phyloP scores from a whole-genome alignment of 179 eudicot genomes.

The Actinidia chinensis region DNA sequence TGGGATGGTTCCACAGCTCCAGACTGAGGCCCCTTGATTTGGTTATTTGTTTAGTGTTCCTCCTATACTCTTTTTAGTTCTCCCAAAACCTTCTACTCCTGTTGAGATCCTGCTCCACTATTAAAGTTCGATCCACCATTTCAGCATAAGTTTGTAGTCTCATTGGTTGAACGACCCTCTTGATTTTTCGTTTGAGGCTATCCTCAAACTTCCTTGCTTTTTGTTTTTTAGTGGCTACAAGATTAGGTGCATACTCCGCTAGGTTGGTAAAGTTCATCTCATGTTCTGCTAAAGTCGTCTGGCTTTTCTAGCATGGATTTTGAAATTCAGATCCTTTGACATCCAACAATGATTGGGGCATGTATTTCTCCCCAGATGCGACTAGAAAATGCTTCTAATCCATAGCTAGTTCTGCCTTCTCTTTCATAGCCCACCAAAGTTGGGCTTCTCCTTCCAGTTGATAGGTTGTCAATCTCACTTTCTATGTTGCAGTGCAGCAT shows the following conservation, averaged over 20 bases:
- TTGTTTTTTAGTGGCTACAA: background rate
- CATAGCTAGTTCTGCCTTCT: background rate
- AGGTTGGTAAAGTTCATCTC: background rate
- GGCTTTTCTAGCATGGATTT: background rate
- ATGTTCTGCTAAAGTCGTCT: background rate
- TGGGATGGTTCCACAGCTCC: background rate
- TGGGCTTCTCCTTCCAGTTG: background rate
- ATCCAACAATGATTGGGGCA: background rate
- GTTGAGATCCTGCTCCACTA: background rate
- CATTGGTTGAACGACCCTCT: background rate
- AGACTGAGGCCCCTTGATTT: background rate
- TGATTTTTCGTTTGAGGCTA: background rate
- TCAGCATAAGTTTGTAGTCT: background rate
- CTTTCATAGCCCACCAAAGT: background rate
- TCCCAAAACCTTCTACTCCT: background rate
- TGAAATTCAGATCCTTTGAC: background rate
- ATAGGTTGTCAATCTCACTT: background rate
- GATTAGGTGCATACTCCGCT: background rate
- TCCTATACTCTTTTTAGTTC: background rate
- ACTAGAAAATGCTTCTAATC: background rate
- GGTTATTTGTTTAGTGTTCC: background rate
- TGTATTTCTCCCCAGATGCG: background rate
- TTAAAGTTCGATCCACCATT: background rate
- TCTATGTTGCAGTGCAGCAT: background rate
- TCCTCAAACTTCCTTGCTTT: background rate